Base-by-base conservation (phyloP, 2,329 filamentous ascomycete species). In the Calonectria hongkongensis region DNA sequence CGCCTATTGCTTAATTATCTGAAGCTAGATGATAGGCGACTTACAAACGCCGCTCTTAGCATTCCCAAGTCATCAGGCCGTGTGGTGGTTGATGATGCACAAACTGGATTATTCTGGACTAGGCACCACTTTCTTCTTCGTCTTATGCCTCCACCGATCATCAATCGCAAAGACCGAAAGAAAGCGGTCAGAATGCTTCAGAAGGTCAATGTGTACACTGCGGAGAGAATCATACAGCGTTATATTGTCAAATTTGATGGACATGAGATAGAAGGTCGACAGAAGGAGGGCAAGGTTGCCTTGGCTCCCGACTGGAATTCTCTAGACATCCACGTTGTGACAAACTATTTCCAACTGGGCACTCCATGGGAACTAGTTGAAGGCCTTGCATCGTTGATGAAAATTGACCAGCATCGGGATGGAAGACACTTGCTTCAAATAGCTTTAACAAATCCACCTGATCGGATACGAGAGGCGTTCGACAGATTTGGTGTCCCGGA, bases 381-480 rank as follows among this genome's bases (percentile, higher is more conserved):
- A 5, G 30, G 28, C 15, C 28, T 54, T 10, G 50, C 28, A 21
- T 54, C 50, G 7, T 54, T 54, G 3, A 33, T n/a, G 9, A 54
- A 54, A 25, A 33, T 54, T 10, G 28, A 54, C 25, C 27, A n/a
- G 0, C 0, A 54, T 16, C 16, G 13, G 13, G 50, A 54, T 21
- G 50, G 50, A 16, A 54, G 33, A 9, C 28, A 54, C 8, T 54
- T 54, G 16, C 50, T 54, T 33, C 50, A 54, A 21, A 54, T 54
- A 28, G 50, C 30, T 28, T 54, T 54, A 28, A 54, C 28, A 21
- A 54, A 54, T n/a, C 50, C 50, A 33, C 50, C 28, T n/a, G 16
- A 54, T 16, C 50, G 50, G 7, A 54, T 33, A 54, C 50, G 28
- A 21, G 50, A 54, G 16, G 50, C 50, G 13, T 54, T 54, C n/a